Conservation (phyloP, 805 yeast genomes). For the Myxozyma udenii region DNA sequence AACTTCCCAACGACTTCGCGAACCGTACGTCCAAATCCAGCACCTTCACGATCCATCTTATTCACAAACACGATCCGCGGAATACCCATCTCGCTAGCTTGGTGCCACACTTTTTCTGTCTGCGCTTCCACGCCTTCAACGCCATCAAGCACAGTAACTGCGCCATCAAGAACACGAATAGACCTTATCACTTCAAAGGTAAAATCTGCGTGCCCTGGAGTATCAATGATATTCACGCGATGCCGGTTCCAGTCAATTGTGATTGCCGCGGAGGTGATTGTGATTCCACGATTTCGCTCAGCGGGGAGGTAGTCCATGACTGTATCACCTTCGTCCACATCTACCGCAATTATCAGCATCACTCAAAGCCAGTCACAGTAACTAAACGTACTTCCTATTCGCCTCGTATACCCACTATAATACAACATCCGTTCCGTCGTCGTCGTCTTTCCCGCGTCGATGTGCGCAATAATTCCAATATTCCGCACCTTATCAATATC, state of each 20-base stretch:
- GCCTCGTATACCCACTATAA: slow-evolving; percentile 72
- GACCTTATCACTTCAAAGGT: slow-evolving; percentile 91
- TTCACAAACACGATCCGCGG: slow-evolving; percentile 82
- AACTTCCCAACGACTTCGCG: slow-evolving; percentile 75
- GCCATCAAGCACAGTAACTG: slow-evolving; percentile 86
- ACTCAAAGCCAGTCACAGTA: not conserved
- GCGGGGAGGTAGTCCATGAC: slow-evolving; percentile 89
- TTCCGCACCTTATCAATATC: slow-evolving; percentile 48
- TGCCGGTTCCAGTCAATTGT: slow-evolving; percentile 79
- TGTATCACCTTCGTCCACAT: slow-evolving; percentile 96
- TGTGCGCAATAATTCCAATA: slow-evolving; percentile 97
- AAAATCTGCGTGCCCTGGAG: slow-evolving; percentile 98
- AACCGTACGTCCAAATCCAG: slow-evolving; percentile 88
- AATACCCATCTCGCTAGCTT: slow-evolving; percentile 61
- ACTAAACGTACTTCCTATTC: slow-evolving; percentile 55
- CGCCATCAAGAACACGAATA: slow-evolving; percentile 88
- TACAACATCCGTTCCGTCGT: slow-evolving; percentile 95
- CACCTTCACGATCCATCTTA: slow-evolving; percentile 96
- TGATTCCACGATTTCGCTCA: slow-evolving; percentile 89
- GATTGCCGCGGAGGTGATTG: slow-evolving; percentile 95
- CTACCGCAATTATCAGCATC: slow-evolving; percentile 34
- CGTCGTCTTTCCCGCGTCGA: slow-evolving; percentile 98
- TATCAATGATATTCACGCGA: slow-evolving; percentile 83
- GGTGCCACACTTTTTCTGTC: slow-evolving; percentile 95
- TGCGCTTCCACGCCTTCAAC: slow-evolving; percentile 99